Percentiles rank a stretch among this genome's conserved stretches.
phyloP scores from a whole-genome alignment of 345 rosid genomes.

The Hypericum androsaemum region DNA sequence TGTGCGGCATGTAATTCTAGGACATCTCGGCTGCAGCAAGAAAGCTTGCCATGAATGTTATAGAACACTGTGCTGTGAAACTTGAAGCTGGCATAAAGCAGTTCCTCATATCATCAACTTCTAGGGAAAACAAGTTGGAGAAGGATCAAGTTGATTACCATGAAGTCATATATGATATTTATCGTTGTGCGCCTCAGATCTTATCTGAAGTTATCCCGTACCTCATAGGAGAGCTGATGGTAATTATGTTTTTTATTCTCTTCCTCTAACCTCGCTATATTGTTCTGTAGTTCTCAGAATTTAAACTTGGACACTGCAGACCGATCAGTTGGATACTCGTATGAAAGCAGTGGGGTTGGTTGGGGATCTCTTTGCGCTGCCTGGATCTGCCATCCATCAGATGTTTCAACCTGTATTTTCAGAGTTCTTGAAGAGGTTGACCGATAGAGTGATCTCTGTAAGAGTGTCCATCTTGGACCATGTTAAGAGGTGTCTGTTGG shows the following conservation, averaged over 20 bases:
- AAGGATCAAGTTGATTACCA: conserved; percentile 67
- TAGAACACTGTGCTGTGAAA: conserved; percentile 71
- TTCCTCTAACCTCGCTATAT: conserved; percentile 10
- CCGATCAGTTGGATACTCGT: conserved; percentile 79
- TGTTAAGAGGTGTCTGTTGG: conserved; percentile 70
- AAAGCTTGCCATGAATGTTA: conserved; percentile 82
- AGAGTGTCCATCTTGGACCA: conserved; percentile 82
- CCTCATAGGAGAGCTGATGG: conserved; percentile 94
- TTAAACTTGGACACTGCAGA: conserved; percentile 39
- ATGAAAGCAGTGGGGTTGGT: conserved; percentile 74
- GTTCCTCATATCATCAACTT: conserved; percentile 76
- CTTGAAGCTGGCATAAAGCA: conserved; percentile 84
- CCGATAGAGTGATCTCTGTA: conserved; percentile 79
- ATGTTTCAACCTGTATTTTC: conserved; percentile 71
- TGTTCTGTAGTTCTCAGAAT: conserved; percentile 15
- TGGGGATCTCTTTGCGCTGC: conserved; percentile 80
- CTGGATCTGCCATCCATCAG: conserved; percentile 52
- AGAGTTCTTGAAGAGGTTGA: conserved; percentile 86
- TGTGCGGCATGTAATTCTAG: conserved; percentile 34
- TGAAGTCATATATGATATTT: conserved; percentile 78
- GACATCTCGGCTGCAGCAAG: conserved; percentile 57
- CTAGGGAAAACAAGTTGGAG: conserved; percentile 55
- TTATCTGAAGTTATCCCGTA: conserved; percentile 77
- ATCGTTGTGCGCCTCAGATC: conserved; percentile 75
- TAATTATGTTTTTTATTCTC: conserved; percentile 26